A percentile compares a stretch with the other conserved stretches of the same genome.
Conservation (phyloP, 1,284 basidiomycete genomes). For the Cerioporus squamosus region DNA sequence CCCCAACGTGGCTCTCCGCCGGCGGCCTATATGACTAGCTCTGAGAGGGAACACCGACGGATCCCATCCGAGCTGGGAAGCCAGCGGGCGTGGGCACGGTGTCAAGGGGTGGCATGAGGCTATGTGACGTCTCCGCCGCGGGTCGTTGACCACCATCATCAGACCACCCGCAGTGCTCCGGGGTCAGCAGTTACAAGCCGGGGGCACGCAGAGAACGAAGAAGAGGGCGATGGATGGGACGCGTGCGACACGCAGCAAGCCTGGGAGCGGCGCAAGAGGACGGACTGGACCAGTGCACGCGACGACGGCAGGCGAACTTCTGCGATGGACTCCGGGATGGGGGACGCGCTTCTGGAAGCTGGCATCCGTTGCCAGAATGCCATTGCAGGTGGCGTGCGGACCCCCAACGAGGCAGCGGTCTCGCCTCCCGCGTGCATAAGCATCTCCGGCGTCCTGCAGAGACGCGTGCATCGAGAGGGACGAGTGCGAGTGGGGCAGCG, state of each 20-base stretch:
- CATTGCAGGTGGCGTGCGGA: slow-evolving; percentile 2
- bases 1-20: no score
- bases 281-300: slow-evolving; percentile 5
- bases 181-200: not conserved
- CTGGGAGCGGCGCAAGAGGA: not conserved
- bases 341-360: slow-evolving; percentile 13
- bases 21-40: not conserved
- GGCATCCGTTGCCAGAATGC: slow-evolving; percentile 10
- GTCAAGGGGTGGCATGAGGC: slow-evolving; percentile 21
- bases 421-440: slow-evolving; percentile 2
- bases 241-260: not conserved
- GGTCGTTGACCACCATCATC: not conserved
- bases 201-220: not conserved
- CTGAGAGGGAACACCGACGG: not conserved
- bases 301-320: slow-evolving; percentile 17
- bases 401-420: slow-evolving; percentile 4
- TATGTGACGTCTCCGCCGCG: slow-evolving; percentile 18
- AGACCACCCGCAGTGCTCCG: not conserved
- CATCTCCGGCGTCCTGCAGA: slow-evolving; percentile 2
- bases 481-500: slow-evolving; percentile 7
- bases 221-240: not conserved
- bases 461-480: not conserved
- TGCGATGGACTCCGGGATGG: slow-evolving; percentile 7
- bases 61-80: not conserved
- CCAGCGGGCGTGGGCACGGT: slow-evolving; percentile 4